phyloP scores from a whole-genome alignment of 2,329 filamentous ascomycete species.

The Penicillium hordei region DNA sequence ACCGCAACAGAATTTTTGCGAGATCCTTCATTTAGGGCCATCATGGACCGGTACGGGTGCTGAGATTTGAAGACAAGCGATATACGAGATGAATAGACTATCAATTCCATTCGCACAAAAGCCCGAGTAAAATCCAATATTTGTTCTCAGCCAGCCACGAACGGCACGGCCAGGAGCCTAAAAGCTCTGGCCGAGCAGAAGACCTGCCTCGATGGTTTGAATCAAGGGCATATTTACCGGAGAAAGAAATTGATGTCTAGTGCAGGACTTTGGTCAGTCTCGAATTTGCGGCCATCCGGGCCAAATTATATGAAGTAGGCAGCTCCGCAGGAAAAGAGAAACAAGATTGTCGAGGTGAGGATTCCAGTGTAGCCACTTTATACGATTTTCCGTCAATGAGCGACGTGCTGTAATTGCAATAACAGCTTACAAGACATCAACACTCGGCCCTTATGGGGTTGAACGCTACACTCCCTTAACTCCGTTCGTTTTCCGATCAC shows the following conservation, averaged over 20 bases:
- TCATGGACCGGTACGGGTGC: constrained; percentile 31
- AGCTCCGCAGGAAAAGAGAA: too few species aligned
- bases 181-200: background rate
- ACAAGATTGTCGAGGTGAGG: too few species aligned
- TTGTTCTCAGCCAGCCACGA: background rate
- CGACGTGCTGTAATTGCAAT: too few species aligned
- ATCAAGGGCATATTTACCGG: background rate
- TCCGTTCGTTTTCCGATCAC: constrained; percentile 1
- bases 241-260: background rate
- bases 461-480: constrained; percentile 3
- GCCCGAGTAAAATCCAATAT: too few species aligned
- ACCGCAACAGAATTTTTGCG: constrained; percentile 29
- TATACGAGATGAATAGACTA: too few species aligned
- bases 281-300: background rate
- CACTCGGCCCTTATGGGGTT: background rate
- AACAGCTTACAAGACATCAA: background rate
- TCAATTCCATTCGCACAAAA: too few species aligned
- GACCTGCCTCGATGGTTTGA: background rate
- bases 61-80: constrained; percentile 6
- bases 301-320: background rate
- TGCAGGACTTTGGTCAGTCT: background rate
- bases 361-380: too few species aligned
- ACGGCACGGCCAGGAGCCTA: background rate
- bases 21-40: constrained; percentile 30
- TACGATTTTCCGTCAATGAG: too few species aligned